Evolutionary conservation across 352 stramenopile genomes (phyloP).

Genomic region (Globisporangium echinulatum): DNA sequence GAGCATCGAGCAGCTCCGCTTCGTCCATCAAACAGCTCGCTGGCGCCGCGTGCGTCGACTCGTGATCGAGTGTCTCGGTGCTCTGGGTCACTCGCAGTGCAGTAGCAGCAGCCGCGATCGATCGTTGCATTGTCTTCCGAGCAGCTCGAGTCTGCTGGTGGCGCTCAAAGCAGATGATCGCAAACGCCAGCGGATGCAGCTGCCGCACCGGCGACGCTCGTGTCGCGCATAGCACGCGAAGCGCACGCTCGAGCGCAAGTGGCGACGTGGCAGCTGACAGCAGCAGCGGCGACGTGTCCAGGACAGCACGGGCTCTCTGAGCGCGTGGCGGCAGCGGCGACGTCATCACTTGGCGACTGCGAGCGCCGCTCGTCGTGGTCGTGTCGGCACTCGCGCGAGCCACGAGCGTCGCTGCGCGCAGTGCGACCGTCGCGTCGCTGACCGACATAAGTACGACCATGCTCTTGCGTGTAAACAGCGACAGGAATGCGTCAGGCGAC

Average conservation of each 20-base stretch:
- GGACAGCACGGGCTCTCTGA: too few relatives aligned
- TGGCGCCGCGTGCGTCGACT: too few relatives aligned
- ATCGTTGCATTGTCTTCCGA: background rate
- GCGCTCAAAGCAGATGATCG: slow-evolving; percentile 4
- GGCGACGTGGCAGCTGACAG: background rate
- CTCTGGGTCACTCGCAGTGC: background rate
- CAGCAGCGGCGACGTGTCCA: background rate
- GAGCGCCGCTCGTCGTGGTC: too few relatives aligned
- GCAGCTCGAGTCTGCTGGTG: background rate
- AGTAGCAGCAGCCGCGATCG: too few relatives aligned
- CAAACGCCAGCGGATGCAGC: slow-evolving; percentile 3
- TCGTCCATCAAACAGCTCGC: too few relatives aligned
- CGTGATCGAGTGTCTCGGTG: too few relatives aligned
- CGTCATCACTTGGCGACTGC: background rate
- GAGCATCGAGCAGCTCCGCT: too few relatives aligned
- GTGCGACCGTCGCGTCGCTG: background rate
- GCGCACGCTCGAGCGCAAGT: background rate
- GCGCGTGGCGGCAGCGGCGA: too few relatives aligned
- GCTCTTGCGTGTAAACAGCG: background rate
- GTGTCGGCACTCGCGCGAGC: too few relatives aligned
- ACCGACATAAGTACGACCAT: background rate
- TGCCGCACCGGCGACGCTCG: background rate
- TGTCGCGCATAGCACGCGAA: background rate
- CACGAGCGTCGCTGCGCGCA: background rate
- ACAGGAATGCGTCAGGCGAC: background rate